These are phyloP conservation scores for Quercus suber DNA, from an alignment of 306 rosid genomes.

Conservation along the genomic window DNA sequence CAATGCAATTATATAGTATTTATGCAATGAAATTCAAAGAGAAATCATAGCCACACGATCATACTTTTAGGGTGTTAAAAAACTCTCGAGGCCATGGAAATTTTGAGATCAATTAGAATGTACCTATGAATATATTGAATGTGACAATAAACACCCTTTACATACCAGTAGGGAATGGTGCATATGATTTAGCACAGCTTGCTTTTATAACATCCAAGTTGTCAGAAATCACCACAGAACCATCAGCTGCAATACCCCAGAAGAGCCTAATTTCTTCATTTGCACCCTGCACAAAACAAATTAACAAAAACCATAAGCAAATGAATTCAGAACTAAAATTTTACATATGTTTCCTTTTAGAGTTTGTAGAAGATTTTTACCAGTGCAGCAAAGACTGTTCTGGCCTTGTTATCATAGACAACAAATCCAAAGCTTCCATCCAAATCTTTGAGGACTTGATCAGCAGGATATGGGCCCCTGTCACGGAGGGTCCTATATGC, in stretches of 20 bases:
- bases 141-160: background rate
- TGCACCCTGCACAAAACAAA: conserved; percentile 55
- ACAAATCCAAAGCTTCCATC: conserved; percentile 88
- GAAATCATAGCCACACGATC: background rate
- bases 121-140: too few species aligned
- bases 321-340: background rate
- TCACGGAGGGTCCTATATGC: conserved; percentile 88
- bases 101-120: too few species aligned
- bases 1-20: too few species aligned
- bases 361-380: conserved; percentile 27
- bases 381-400: conserved; percentile 71
- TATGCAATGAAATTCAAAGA: background rate
- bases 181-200: conserved; percentile 92
- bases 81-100: too few species aligned
- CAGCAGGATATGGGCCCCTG: conserved; percentile 91
- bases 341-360: background rate
- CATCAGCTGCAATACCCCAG: conserved; percentile 91
- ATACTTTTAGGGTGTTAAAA: background rate
- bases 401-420: conserved; percentile 54
- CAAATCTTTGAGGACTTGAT: conserved; percentile 83
- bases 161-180: conserved; percentile 88
- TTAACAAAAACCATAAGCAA: background rate
- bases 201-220: conserved; percentile 61
- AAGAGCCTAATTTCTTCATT: conserved; percentile 56
- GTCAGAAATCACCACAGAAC: conserved; percentile 74